Percentiles rank a stretch among this genome's conserved stretches.
These are phyloP conservation scores for Zygoascus hellenicus DNA, from an alignment of 1,139 yeast species.

Conservation along the genomic window DNA sequence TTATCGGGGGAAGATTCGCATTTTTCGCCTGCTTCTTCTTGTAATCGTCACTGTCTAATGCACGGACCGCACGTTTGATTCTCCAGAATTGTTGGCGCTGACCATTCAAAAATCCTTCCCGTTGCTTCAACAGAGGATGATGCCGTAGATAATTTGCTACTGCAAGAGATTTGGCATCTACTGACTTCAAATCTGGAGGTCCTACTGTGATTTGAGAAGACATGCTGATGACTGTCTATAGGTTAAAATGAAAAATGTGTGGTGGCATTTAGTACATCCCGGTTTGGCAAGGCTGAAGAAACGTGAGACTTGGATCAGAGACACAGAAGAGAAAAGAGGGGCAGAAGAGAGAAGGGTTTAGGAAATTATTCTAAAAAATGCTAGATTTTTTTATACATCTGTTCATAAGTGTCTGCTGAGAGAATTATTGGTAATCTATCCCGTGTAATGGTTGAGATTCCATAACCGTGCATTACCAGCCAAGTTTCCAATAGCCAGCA, in stretches of 20 bases:
- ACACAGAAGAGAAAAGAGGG: too few species aligned
- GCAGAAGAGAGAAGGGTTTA: too few species aligned
- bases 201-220: conserved; percentile 26
- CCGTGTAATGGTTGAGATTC: conserved; percentile 75
- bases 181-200: conserved; percentile 33
- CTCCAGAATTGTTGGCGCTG: conserved; percentile 76
- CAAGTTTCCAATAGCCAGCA: conserved; percentile 86
- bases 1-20: conserved; percentile 57
- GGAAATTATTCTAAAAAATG: conserved; percentile 4
- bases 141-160: conserved; percentile 69
- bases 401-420: background rate
- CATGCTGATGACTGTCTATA: background rate
- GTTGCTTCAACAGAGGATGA: conserved; percentile 60
- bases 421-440: background rate
- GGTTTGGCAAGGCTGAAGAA: background rate
- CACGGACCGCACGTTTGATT: conserved; percentile 71
- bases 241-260: conserved; percentile 3
- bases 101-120: conserved; percentile 72
- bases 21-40: conserved; percentile 47
- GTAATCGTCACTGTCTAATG: conserved; percentile 70
- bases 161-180: conserved; percentile 45
- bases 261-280: conserved; percentile 1
- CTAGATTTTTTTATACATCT: background rate
- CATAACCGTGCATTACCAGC: conserved; percentile 87
- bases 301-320: too few species aligned